phyloP scores from a whole-genome alignment of 768 basidiomycete species.

The Hygrocybe coccinea region DNA sequence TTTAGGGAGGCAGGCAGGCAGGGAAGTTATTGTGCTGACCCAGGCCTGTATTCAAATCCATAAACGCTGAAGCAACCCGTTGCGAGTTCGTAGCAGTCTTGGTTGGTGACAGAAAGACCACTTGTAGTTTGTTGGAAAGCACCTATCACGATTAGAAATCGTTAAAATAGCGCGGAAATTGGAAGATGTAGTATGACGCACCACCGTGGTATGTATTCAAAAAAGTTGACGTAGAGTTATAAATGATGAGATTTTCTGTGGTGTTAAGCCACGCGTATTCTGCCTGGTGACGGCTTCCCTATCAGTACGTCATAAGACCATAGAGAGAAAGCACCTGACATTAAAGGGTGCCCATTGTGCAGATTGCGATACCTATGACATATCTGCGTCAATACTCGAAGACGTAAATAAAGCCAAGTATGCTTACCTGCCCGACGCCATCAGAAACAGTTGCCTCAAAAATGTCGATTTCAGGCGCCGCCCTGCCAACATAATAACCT shows the following conservation, averaged over 20 bases:
- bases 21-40: constrained; percentile 34
- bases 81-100: constrained; percentile 54
- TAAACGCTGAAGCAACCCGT: constrained; percentile 32
- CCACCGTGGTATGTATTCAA: constrained; percentile 63
- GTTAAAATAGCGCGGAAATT: no score
- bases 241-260: constrained; percentile 44
- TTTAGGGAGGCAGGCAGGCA: constrained; percentile 14
- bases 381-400: background rate
- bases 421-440: constrained; percentile 24
- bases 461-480: constrained; percentile 69
- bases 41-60: constrained; percentile 50
- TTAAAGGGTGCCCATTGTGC: constrained; percentile 61
- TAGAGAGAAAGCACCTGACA: constrained; percentile 32
- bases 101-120: constrained; percentile 56
- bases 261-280: constrained; percentile 54
- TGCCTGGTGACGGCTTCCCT: constrained; percentile 37
- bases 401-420: background rate
- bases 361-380: constrained; percentile 44
- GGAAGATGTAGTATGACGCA: constrained; percentile 45
- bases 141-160: constrained; percentile 46
- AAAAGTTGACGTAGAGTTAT: constrained; percentile 40
- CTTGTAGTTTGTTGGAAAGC: constrained; percentile 72
- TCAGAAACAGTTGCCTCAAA: constrained; percentile 48
- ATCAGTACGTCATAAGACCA: constrained; percentile 21
- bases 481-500: constrained; percentile 57